A percentile compares a stretch with the other conserved stretches of the same genome.
Conservation (phyloP, 257 asterid species). For the Nemophila menziesii region DNA sequence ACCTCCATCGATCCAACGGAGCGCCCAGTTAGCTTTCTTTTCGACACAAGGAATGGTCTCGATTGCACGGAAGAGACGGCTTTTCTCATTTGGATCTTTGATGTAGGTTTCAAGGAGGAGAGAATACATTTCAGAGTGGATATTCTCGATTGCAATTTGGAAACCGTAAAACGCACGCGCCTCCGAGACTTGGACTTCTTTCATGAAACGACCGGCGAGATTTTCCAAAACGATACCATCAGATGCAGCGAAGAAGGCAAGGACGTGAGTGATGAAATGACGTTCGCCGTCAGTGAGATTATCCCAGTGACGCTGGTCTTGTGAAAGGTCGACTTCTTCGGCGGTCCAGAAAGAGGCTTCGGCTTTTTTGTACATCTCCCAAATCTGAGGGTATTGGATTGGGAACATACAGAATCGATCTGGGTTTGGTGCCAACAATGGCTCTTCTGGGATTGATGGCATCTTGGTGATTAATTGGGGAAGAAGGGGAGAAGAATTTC, state of each 20-base stretch:
- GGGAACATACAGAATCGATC: slow-evolving; percentile 98
- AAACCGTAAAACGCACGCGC: slow-evolving; percentile 96
- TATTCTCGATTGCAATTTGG: slow-evolving; percentile 89
- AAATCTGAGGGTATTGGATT: slow-evolving; percentile 76
- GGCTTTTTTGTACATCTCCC: slow-evolving; percentile 99
- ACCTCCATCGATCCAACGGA: slow-evolving; percentile 78
- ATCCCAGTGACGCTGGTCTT: slow-evolving; percentile 67
- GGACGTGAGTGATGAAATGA: slow-evolving; percentile 71
- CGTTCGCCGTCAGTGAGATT: slow-evolving; percentile 47
- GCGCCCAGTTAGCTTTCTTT: slow-evolving; percentile 84
- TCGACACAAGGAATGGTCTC: slow-evolving; percentile 77
- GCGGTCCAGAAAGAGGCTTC: slow-evolving; percentile 97
- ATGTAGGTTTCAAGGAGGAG: slow-evolving; percentile 69
- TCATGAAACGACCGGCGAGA: slow-evolving; percentile 93
- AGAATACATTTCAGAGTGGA: slow-evolving; percentile 94
- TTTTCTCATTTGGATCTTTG: slow-evolving; percentile 62
- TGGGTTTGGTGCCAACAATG: slow-evolving; percentile 59
- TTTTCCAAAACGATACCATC: slow-evolving; percentile 93
- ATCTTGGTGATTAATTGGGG: slow-evolving; percentile 12
- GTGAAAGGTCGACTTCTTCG: slow-evolving; percentile 81
- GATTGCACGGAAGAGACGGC: slow-evolving; percentile 51
- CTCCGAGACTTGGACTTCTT: slow-evolving; percentile 81
- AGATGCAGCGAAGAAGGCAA: slow-evolving; percentile 94
- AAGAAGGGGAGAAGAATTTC: background rate
- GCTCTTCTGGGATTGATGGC: slow-evolving; percentile 83